These are phyloP conservation scores for Stipa capillata DNA, from an alignment of 176 grass and related monocot genomes.

Conservation along the genomic window DNA sequence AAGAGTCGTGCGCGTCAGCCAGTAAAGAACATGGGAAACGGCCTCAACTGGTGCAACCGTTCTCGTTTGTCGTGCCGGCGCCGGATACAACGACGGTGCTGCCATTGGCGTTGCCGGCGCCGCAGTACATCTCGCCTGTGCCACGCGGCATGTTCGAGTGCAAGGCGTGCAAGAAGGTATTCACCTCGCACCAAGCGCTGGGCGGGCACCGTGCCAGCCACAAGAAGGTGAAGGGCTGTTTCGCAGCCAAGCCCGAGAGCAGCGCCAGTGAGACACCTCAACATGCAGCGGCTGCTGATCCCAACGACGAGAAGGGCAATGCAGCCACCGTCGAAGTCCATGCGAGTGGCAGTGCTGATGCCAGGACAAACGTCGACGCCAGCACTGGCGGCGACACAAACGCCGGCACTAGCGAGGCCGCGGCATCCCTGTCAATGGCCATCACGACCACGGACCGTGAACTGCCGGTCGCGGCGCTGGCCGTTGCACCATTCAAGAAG, in stretches of 20 bases:
- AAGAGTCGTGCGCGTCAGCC: background rate
- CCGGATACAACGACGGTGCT: background rate
- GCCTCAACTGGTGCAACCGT: background rate
- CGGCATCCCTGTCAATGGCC: conserved; percentile 8
- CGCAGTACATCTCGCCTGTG: background rate
- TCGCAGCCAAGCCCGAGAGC: conserved; percentile 16
- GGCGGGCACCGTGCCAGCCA: conserved; percentile 76
- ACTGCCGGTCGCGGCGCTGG: background rate
- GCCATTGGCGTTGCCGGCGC: background rate
- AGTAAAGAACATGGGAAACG: conserved; percentile 15
- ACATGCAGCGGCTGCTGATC: background rate
- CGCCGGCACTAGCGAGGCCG: background rate
- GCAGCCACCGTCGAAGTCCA: background rate
- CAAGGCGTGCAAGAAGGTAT: conserved; percentile 80
- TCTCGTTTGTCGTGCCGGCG: conserved; percentile 6
- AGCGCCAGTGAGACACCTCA: background rate
- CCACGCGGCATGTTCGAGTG: conserved; percentile 52
- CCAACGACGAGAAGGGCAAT: background rate
- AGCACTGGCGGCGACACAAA: background rate
- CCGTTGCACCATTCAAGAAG: conserved; percentile 36
- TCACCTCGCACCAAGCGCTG: conserved; percentile 71
- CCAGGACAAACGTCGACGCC: background rate
- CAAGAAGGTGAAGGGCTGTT: conserved; percentile 77
- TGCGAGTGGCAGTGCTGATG: background rate
- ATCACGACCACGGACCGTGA: conserved; percentile 18